Base-by-base conservation (phyloP, 2,329 filamentous ascomycete species). In the Graphiopsis chlorocephala region DNA sequence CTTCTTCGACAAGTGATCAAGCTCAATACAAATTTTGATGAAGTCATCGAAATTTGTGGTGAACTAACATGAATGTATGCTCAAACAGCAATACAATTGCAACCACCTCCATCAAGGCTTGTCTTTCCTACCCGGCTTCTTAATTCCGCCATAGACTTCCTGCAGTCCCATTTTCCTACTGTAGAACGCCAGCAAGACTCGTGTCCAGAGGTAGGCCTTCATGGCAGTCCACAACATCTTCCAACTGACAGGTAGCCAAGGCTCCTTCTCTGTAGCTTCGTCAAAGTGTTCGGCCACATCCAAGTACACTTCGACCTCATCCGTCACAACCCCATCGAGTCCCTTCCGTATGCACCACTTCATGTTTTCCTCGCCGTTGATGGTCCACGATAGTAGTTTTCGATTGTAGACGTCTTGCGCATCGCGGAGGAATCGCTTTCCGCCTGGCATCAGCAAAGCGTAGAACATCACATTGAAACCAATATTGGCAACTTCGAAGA, bases 271-370 rank as follows among this genome's bases (percentile, higher is more conserved):
- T 45, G 75, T 69, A 28, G 33, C 25, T 59, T 79, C 77, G 53
- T 81, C 77, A 72, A 77, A 81, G 14, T 71, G 72, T 29, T 81
- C 72, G 67, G 85, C 86, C 1, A 92, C 83, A 52, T 89, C 84
- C 26, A 88, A 74, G 72, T 88, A 94, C 68, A 84, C 77, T 73
- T 84, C 84, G 1, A 91, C 91, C 70, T 97, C 88, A 73, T 97
- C 93, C 0, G 93, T 96, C 61, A 97, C 88, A 4, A 97, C 89
- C 0, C 91, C 93, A 70, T 96, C 91, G 1, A 96, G 79, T 3
- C 77, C 75, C 48, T 85, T 79, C 29, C 82, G 77, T 35, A 96
- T 86, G 68, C 87, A 85, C 92, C 92, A 97, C 71, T 87, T 84
- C 93, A 98, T 97, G 78, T 87, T 85, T 58, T 83, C 81, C 67